Conservation (phyloP, 768 basidiomycete species). For the Leccinum subgranulosum region DNA sequence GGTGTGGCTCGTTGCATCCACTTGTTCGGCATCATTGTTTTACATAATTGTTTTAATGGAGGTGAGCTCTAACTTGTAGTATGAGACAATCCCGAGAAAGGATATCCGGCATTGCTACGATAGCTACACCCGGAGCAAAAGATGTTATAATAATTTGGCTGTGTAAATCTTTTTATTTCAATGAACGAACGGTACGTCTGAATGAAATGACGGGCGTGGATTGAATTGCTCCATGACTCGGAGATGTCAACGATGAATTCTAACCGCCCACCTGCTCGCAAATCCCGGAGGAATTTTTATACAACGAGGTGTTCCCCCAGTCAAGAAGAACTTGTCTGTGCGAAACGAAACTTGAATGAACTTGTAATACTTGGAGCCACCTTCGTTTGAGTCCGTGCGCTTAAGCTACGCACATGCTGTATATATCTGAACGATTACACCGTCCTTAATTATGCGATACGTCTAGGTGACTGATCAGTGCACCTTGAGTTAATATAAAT, state of each 20-base stretch:
- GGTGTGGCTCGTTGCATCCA: slow-evolving; percentile 19
- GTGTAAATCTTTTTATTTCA: slow-evolving; percentile 11
- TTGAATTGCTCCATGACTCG: slow-evolving; percentile 5
- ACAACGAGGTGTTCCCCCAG: slow-evolving; percentile 13
- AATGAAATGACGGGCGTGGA: neutral
- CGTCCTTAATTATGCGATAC: slow-evolving; percentile 14
- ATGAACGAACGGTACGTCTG: slow-evolving; percentile 6
- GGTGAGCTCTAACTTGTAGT: slow-evolving; percentile 8
- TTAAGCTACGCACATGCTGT: slow-evolving; percentile 15
- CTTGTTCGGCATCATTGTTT: slow-evolving; percentile 16
- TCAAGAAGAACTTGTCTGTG: slow-evolving; percentile 4
- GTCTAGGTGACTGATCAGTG: slow-evolving; percentile 15
- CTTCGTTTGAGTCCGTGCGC: slow-evolving; percentile 19
- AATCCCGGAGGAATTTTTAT: neutral
- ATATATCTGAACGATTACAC: slow-evolving; percentile 14
- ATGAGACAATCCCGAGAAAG: slow-evolving; percentile 5
- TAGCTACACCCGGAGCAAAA: slow-evolving; percentile 13
- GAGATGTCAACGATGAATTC: neutral
- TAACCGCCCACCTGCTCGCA: neutral
- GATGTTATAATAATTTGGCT: slow-evolving; percentile 6
- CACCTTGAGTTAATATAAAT: slow-evolving; percentile 6
- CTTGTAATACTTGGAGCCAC: neutral
- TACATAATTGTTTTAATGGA: slow-evolving; percentile 5
- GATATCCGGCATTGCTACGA: slow-evolving; percentile 6
- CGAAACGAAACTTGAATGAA: neutral